Evolutionary conservation across 2,329 filamentous ascomycete genomes (phyloP).

Genomic region (Calonectria montana): DNA sequence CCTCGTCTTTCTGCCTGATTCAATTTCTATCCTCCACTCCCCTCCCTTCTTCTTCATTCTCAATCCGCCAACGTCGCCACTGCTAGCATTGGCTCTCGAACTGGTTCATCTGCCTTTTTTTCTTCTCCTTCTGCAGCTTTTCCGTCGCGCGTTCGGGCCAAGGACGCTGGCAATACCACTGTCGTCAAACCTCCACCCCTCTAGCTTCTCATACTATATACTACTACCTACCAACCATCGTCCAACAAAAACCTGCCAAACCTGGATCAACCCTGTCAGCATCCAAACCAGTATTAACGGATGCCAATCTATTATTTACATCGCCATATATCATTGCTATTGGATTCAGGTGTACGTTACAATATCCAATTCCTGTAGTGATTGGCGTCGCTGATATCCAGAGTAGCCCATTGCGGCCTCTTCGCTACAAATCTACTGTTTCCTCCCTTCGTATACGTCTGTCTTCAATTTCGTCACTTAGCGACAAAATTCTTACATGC

Average conservation of each 20-base stretch:
- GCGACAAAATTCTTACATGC: not conserved
- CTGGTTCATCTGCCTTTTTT: not conserved
- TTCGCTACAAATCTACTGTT: not conserved
- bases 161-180: not conserved
- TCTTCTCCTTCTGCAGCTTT: not conserved
- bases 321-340: not conserved
- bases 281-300: not conserved
- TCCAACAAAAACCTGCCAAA: not conserved
- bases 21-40: not conserved
- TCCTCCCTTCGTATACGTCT: not conserved
- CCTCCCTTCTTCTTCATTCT: constrained; percentile 3
- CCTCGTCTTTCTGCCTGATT: constrained; percentile 9
- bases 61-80: not conserved
- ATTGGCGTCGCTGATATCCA: constrained; percentile 7
- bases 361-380: not conserved
- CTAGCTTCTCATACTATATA: not conserved
- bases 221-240: not conserved
- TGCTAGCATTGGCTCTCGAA: not conserved
- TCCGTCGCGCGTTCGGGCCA: not conserved
- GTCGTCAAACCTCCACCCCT: not conserved
- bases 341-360: constrained; percentile 1
- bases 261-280: not conserved
- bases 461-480: not conserved
- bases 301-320: not conserved
- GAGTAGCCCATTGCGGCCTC: not conserved